Percentiles rank a stretch among this genome's conserved stretches.
phyloP scores from a whole-genome alignment of 495 filamentous ascomycete genomes.

The Aspergillus sclerotiicarbonarius region DNA sequence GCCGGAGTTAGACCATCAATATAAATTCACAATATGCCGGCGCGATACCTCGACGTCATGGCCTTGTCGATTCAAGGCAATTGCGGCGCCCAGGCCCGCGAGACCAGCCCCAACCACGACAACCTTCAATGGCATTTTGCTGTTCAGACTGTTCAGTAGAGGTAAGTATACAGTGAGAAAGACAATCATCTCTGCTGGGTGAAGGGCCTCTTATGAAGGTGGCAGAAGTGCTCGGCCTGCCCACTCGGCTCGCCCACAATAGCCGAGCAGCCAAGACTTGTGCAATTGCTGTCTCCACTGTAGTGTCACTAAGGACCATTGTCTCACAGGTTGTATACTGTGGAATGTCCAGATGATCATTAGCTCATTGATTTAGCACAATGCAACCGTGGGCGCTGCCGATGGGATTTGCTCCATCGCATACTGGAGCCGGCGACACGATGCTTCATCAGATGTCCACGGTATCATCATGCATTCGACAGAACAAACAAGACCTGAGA shows the following conservation, averaged over 20 bases:
- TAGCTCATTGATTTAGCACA: too few species aligned
- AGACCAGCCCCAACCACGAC: slow-evolving; percentile 57
- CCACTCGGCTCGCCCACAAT: not conserved
- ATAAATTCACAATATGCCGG: not conserved
- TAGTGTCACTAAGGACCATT: too few species aligned
- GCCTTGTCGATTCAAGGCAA: slow-evolving; percentile 51
- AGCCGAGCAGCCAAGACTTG: not conserved
- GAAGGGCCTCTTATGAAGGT: not conserved
- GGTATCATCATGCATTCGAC: too few species aligned
- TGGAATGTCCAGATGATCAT: too few species aligned
- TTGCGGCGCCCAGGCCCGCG: slow-evolving; percentile 55
- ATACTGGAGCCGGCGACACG: too few species aligned
- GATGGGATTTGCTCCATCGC: too few species aligned
- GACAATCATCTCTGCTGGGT: not conserved
- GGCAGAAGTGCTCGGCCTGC: not conserved
- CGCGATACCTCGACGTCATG: slow-evolving; percentile 44
- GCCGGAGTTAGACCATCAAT: not conserved
- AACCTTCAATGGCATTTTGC: slow-evolving; percentile 37
- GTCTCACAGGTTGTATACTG: too few species aligned
- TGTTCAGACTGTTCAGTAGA: not conserved
- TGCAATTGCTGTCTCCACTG: not conserved
- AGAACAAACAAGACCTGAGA: too few species aligned
- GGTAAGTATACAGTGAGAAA: not conserved
- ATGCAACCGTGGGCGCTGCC: too few species aligned
- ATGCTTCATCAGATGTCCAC: too few species aligned